Base-by-base conservation (phyloP, 73 alveolate species). In the Uronychia setigera region DNA sequence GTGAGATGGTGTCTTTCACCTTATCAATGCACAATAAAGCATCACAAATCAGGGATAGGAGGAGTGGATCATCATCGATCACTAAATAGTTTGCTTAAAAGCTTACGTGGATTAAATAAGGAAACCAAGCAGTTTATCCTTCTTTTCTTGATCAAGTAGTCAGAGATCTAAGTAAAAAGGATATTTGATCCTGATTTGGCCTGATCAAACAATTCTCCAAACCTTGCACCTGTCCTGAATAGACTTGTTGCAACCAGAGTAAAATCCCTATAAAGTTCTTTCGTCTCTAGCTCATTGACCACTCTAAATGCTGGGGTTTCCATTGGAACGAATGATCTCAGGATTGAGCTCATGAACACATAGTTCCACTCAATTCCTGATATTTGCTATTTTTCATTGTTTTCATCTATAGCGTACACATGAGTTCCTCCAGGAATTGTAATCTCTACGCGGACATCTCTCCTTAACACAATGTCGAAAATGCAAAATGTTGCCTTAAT, bases 361-460 rank as follows among this genome's bases (percentile, higher is more conserved):
- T 93, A 83, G 92, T 96, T 88, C 98, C 97, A 92, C 29, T 92
- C 93, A 28, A 82, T 82, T 31, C 90, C 93, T 0, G 90, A 58
- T 29, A 86, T 87, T 46, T 82, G 60, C 75, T 75, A 60, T 75
- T 83, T 92, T 58, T 58, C 80, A 0, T 58, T 76, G 59, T 82
- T 84, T 57, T 83, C 92, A 78, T 84, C 88, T 58, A 88, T 77
- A 0, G 92, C 90, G 81, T 88, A 92, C 14, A 84, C 94, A 30
- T 82, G 84, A 13, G 96, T 92, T 46, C 98, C 98, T 25, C 98
- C 98, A 1, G 98, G 98, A 33, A 94, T 92, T 78, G 88, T 76
- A 58, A 96, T 92, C 67, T 94, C 96, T 9, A 96, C 95, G 60
- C 99, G 67, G 60, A 96, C 93, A 84, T 96, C 99, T 89, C 94